Percentiles rank a stretch among this genome's conserved stretches.
Evolutionary conservation across 2,329 filamentous ascomycete species (phyloP).

Genomic region (Neofusicoccum laricinum): DNA sequence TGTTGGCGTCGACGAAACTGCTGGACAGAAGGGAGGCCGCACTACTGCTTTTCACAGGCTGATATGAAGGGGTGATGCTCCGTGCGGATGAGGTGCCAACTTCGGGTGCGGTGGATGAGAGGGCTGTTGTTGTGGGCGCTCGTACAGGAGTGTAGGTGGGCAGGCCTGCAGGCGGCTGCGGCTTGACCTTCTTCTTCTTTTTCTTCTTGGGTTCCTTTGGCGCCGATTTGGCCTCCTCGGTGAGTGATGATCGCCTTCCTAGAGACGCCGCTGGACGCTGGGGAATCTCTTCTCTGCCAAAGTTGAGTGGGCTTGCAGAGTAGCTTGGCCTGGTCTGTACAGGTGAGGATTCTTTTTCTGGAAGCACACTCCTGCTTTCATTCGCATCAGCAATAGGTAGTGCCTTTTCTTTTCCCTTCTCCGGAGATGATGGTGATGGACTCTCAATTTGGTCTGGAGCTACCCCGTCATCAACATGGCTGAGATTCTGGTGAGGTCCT

Average conservation of each 20-base stretch:
- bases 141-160: background rate
- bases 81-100: background rate
- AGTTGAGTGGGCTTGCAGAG: slow-evolving; percentile 4
- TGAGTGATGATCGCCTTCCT: slow-evolving; percentile 11
- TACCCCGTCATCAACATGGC: background rate
- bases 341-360: background rate
- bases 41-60: background rate
- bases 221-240: slow-evolving; percentile 10
- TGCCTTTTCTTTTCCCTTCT: background rate
- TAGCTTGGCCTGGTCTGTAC: background rate
- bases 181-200: slow-evolving; percentile 14
- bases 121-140: slow-evolving; percentile 5
- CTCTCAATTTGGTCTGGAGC: background rate
- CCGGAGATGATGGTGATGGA: background rate
- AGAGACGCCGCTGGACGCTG: background rate
- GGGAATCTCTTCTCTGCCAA: slow-evolving; percentile 4
- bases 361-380: background rate
- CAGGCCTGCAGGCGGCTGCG: background rate
- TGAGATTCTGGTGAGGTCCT: background rate
- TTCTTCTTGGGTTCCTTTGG: slow-evolving; percentile 15
- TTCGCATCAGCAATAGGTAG: background rate
- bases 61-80: background rate
- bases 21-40: slow-evolving; percentile 5
- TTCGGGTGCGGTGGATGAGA: slow-evolving; percentile 10
- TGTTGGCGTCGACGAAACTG: slow-evolving; percentile 13